Conservation (phyloP, 768 basidiomycete species). For the Termitomyces sp. region DNA sequence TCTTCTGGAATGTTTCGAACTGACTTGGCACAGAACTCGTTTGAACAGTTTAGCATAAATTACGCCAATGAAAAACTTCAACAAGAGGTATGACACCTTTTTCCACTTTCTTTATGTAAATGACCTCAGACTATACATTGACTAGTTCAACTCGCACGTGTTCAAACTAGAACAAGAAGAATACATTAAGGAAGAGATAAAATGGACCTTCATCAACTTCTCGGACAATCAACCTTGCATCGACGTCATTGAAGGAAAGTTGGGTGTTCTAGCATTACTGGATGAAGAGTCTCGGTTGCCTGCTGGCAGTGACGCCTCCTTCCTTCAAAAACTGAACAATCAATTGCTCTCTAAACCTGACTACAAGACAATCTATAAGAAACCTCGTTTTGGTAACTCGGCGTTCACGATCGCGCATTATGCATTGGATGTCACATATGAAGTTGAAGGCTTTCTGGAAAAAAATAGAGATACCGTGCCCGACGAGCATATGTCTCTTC, state of each 20-base stretch:
- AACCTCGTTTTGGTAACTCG: constrained; percentile 96
- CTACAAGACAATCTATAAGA: constrained; percentile 90
- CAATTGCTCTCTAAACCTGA: constrained; percentile 80
- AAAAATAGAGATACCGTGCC: constrained; percentile 99
- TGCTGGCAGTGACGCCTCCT: constrained; percentile 86
- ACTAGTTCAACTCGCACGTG: constrained; percentile 96
- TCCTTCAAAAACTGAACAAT: constrained; percentile 86
- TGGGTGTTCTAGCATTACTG: constrained; percentile 90
- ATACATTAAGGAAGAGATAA: constrained; percentile 96
- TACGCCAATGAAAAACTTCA: constrained; percentile 98
- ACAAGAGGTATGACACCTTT: constrained; percentile 68
- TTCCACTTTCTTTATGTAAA: neutral
- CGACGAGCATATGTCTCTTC: constrained; percentile 91
- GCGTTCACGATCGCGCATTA: constrained; percentile 99
- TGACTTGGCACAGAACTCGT: constrained; percentile 58
- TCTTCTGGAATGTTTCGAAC: neutral
- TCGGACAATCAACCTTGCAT: constrained; percentile 99
- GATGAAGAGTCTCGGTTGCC: constrained; percentile 98
- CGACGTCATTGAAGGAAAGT: constrained; percentile 95
- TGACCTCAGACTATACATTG: constrained; percentile 8
- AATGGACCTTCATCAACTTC: constrained; percentile 99
- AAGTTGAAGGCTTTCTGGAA: constrained; percentile 96
- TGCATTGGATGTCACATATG: constrained; percentile 97
- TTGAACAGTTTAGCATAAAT: constrained; percentile 99
- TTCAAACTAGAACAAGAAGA: constrained; percentile 99